phyloP scores from a whole-genome alignment of 768 basidiomycete genomes.

The Panaeolus papilionaceus region DNA sequence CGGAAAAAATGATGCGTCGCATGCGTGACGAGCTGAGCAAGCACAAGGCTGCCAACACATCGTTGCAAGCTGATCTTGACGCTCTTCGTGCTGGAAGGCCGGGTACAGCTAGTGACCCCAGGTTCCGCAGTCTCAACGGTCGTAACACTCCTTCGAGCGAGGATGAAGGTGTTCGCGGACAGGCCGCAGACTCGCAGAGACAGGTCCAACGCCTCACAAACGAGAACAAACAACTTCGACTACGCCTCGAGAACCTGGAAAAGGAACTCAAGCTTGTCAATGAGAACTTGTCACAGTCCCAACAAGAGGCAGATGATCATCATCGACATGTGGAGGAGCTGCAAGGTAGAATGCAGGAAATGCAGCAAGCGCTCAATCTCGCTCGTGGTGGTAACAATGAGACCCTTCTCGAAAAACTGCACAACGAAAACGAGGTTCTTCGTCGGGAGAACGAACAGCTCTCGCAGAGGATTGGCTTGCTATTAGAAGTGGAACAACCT shows the following conservation, averaged over 20 bases:
- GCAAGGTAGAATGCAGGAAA: conserved; percentile 78
- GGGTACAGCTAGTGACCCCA: conserved; percentile 31
- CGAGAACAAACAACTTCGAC: conserved; percentile 80
- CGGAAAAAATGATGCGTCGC: conserved; percentile 96
- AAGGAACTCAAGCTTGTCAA: conserved; percentile 75
- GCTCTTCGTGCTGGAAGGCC: conserved; percentile 59
- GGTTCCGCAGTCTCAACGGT: conserved; percentile 63
- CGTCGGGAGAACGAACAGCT: conserved; percentile 89
- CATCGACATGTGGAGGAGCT: conserved; percentile 79
- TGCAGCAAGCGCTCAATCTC: conserved; percentile 74
- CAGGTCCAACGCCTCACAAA: conserved; percentile 72
- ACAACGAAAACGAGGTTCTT: conserved; percentile 78
- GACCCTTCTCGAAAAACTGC: conserved; percentile 80
- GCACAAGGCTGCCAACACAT: conserved; percentile 82
- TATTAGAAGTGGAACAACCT: conserved; percentile 87
- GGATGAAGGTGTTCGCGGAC: conserved; percentile 73
- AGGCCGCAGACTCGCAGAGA: conserved; percentile 80
- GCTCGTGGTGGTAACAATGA: conserved; percentile 81
- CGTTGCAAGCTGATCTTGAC: conserved; percentile 88
- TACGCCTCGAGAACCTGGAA: conserved; percentile 76
- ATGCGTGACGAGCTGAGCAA: conserved; percentile 96
- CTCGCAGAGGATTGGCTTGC: conserved; percentile 88
- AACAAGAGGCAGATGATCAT: conserved; percentile 82
- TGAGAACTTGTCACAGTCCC: conserved; percentile 71
- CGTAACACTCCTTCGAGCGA: conserved; percentile 81